Evolutionary conservation across 345 rosid species (phyloP).

Genomic region (Salix suchowensis): DNA sequence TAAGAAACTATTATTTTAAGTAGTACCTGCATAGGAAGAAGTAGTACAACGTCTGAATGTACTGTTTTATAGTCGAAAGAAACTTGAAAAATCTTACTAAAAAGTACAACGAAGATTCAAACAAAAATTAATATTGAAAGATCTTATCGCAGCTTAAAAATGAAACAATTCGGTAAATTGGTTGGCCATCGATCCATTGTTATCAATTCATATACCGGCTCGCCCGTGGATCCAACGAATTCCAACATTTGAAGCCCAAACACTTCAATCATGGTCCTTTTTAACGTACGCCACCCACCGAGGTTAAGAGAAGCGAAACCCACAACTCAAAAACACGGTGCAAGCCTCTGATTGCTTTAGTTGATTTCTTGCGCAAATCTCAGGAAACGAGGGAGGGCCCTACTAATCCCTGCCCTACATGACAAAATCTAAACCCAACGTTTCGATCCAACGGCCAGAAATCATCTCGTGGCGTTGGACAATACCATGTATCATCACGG

Average conservation of each 20-base stretch:
- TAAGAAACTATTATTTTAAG: too few species aligned
- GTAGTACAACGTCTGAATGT: too few species aligned
- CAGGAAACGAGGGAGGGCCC: neutral
- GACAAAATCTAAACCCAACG: neutral
- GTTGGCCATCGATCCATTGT: neutral
- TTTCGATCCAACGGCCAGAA: slow-evolving; percentile 24
- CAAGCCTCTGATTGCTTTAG: neutral
- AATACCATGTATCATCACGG: slow-evolving; percentile 10
- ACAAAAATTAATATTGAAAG: too few species aligned
- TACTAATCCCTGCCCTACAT: neutral
- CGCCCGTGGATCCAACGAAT: neutral
- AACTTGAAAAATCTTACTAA: too few species aligned
- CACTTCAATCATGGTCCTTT: neutral
- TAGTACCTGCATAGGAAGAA: too few species aligned
- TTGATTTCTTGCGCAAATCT: neutral
- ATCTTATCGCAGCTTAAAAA: too few species aligned
- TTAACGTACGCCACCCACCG: neutral
- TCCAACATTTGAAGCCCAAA: neutral
- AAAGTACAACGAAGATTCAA: too few species aligned
- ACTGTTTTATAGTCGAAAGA: too few species aligned
- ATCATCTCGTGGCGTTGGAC: slow-evolving; percentile 7
- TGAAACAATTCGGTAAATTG: too few species aligned
- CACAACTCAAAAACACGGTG: neutral
- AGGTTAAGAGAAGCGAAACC: neutral
- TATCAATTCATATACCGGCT: neutral